Conservation (phyloP, 1,139 yeast genomes). For the Candida glucosophila region DNA sequence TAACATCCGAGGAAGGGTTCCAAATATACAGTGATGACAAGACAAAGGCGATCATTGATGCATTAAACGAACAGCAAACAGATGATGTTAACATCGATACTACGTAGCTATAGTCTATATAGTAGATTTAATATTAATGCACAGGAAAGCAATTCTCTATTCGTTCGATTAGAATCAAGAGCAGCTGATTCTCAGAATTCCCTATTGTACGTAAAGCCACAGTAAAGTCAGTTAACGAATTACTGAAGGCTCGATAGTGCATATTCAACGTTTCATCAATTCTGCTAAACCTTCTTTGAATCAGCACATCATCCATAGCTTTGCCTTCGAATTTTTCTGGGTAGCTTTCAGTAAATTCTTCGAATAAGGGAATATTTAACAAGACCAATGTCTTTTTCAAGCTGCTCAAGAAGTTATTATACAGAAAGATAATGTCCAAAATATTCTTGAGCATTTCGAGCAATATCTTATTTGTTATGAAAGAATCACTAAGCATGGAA, state of each 20-base stretch:
- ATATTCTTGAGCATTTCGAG: constrained; percentile 39
- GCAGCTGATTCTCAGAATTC: constrained; percentile 53
- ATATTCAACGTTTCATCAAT: constrained; percentile 42
- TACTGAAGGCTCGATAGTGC: constrained; percentile 48
- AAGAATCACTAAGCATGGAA: constrained; percentile 57
- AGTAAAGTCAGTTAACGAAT: constrained; percentile 45
- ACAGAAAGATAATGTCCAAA: constrained; percentile 42
- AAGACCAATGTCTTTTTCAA: constrained; percentile 49
- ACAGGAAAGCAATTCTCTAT: constrained; percentile 38
- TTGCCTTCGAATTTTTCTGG: constrained; percentile 32
- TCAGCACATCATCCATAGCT: constrained; percentile 29
- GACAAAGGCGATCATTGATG: constrained; percentile 73
- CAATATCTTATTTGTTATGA: constrained; percentile 54
- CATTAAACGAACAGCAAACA: constrained; percentile 62
- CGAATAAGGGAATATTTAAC: constrained; percentile 39
- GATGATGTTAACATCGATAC: constrained; percentile 10
- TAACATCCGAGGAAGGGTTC: constrained; percentile 81
- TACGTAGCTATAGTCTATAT: constrained; percentile 3
- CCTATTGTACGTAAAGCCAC: constrained; percentile 50
- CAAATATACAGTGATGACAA: constrained; percentile 77
- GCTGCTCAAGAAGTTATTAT: constrained; percentile 45
- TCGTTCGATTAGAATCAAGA: constrained; percentile 44
- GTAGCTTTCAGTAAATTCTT: constrained; percentile 26
- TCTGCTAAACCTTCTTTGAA: constrained; percentile 31
- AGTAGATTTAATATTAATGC: constrained; percentile 5